Conservation (phyloP, 2,329 filamentous ascomycete species). For the Ophiosphaerella narmari region DNA sequence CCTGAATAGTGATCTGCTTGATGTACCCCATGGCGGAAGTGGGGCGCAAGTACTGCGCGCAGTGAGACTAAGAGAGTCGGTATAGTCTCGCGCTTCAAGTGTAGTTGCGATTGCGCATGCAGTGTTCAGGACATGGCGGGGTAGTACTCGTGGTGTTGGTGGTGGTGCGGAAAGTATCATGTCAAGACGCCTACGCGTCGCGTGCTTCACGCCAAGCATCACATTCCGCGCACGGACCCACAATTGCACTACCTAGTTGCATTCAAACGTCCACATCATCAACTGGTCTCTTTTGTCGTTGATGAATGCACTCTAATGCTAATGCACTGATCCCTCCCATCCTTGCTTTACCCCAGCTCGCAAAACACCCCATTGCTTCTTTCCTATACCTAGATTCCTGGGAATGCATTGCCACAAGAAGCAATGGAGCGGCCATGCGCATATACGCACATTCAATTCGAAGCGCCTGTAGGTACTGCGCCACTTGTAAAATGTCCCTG, state of each 20-base stretch:
- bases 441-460: conserved; percentile 36
- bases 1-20: conserved; percentile 99
- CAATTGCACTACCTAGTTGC: too few species aligned
- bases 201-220: conserved; percentile 22
- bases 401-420: conserved; percentile 34
- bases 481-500: conserved; percentile 25
- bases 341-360: conserved; percentile 22
- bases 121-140: conserved; percentile 24
- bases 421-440: conserved; percentile 36
- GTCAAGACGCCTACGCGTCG: conserved; percentile 30
- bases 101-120: conserved; percentile 15
- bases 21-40: conserved; percentile 65
- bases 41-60: conserved; percentile 13
- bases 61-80: neutral
- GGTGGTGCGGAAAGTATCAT: conserved; percentile 6
- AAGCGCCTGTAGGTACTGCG: conserved; percentile 21
- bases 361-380: conserved; percentile 21
- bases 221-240: too few species aligned
- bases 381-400: conserved; percentile 15
- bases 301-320: neutral
- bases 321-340: conserved; percentile 37
- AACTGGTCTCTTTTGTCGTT: neutral
- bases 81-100: neutral
- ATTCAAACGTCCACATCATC: too few species aligned
- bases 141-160: conserved; percentile 8